A percentile compares a stretch with the other conserved stretches of the same genome.
Evolutionary conservation across 2,329 filamentous ascomycete species (phyloP).

Genomic region (Colletotrichum orchidophilum): DNA sequence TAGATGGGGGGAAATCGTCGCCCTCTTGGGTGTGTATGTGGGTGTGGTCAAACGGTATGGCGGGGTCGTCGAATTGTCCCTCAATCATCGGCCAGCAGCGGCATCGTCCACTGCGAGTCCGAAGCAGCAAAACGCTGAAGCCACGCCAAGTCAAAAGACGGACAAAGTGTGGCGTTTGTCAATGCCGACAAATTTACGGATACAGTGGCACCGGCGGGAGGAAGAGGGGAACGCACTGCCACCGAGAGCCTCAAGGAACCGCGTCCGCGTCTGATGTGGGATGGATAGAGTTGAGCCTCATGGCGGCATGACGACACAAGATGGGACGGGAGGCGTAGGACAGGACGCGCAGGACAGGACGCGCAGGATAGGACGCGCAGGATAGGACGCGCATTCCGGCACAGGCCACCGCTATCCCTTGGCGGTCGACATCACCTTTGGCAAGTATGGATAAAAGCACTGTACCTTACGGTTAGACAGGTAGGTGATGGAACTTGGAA

Average conservation of each 20-base stretch:
- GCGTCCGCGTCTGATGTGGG: background rate
- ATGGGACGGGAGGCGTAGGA: background rate
- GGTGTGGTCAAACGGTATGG: background rate
- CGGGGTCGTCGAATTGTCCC: background rate
- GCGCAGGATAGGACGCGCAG: background rate
- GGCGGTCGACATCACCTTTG: background rate
- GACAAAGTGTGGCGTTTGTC: background rate
- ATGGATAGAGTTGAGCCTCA: constrained; percentile 9
- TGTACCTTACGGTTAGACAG: background rate
- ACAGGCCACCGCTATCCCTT: background rate
- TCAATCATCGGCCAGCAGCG: background rate
- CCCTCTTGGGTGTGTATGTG: background rate
- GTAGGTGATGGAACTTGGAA: background rate
- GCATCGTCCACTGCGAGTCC: background rate
- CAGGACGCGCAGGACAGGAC: background rate
- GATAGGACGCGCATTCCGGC: background rate
- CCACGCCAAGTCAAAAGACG: background rate
- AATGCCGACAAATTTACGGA: background rate
- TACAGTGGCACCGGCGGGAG: background rate
- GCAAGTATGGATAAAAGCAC: too few relatives aligned
- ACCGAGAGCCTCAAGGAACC: background rate
- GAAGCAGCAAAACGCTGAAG: background rate
- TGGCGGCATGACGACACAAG: background rate
- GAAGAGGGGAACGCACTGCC: background rate
- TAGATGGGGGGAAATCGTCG: background rate